phyloP scores from a whole-genome alignment of 495 filamentous ascomycete species.

The Letharia columbiana region DNA sequence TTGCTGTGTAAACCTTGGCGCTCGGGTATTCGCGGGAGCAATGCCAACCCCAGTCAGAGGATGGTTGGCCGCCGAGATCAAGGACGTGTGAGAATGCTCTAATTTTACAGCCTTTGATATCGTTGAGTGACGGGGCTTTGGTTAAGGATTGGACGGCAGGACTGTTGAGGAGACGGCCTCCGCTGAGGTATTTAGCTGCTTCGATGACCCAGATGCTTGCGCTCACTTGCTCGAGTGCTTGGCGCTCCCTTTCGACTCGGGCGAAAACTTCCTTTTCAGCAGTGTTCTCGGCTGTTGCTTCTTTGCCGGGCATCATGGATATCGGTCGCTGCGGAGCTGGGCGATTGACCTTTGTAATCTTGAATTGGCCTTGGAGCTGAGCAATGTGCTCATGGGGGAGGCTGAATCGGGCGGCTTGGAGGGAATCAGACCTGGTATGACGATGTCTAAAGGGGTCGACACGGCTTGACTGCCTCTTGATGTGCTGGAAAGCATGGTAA shows the following conservation, averaged over 20 bases:
- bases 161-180: constrained; percentile 69
- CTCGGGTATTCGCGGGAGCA: constrained; percentile 75
- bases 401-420: constrained; percentile 70
- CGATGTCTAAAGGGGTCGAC: constrained; percentile 79
- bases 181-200: constrained; percentile 66
- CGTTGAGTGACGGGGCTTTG: constrained; percentile 22
- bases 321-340: constrained; percentile 44
- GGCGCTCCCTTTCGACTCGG: constrained; percentile 64
- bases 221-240: constrained; percentile 67
- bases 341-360: constrained; percentile 42
- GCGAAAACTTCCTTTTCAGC: constrained; percentile 42
- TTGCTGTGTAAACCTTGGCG: constrained; percentile 74
- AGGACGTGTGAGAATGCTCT: constrained; percentile 57
- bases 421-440: constrained; percentile 75
- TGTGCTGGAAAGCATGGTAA: constrained; percentile 77
- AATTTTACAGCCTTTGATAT: constrained; percentile 17
- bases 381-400: constrained; percentile 55
- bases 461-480: constrained; percentile 48
- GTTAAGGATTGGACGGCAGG: constrained; percentile 56
- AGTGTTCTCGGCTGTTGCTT: constrained; percentile 33
- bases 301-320: constrained; percentile 46
- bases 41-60: constrained; percentile 94
- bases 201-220: constrained; percentile 73
- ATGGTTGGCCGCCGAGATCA: constrained; percentile 76
- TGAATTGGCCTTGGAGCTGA: constrained; percentile 70